phyloP scores from a whole-genome alignment of 768 basidiomycete genomes.

The Psilocybe sp. region DNA sequence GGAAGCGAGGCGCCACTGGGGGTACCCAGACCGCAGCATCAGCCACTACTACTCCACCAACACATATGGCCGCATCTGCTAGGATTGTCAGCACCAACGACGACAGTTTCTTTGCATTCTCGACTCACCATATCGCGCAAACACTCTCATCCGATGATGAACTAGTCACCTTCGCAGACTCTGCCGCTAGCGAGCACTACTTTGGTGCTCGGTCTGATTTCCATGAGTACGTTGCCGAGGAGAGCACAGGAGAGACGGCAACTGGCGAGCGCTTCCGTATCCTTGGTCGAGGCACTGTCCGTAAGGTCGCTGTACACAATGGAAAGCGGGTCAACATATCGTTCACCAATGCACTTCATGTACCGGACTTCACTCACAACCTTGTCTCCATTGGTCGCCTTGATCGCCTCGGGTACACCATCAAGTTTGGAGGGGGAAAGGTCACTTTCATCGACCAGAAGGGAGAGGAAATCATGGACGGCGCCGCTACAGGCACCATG shows the following conservation, averaged over 20 bases:
- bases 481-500: background rate
- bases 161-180: constrained; percentile 8
- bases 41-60: background rate
- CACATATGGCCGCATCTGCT: background rate
- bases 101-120: background rate
- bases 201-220: no score
- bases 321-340: no score
- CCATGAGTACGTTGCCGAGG: no score
- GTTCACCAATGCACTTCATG: no score
- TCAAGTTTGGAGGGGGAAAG: background rate
- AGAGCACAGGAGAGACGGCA: no score
- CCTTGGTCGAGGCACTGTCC: no score
- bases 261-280: no score
- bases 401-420: background rate
- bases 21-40: background rate
- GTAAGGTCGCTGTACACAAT: no score
- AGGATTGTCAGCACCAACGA: background rate
- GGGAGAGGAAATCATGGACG: background rate
- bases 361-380: no score
- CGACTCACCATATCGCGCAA: no score
- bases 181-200: constrained; percentile 23
- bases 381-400: no score
- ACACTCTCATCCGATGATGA: no score
- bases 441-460: background rate
- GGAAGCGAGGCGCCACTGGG: constrained; percentile 1